Evolutionary conservation across 192 early-diverging fungal species (phyloP), one percentile per base, ranked within the genome.

Genomic region (Coemansia reversa): DNA sequence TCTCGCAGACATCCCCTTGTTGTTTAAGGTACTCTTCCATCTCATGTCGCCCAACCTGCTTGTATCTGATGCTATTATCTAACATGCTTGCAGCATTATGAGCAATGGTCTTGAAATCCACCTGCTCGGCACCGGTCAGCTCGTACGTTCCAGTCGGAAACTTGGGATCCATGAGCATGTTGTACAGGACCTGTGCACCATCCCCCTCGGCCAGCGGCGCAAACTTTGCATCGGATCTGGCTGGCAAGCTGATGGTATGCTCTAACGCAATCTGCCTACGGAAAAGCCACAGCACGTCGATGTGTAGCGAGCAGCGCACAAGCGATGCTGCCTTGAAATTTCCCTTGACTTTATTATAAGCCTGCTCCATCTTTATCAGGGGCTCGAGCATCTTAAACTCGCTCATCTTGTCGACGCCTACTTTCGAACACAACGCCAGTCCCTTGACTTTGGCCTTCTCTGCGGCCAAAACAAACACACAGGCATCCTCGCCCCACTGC

Each of bases 231-330:
- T 65, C 53, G n/a, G 19, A 22, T 18, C 51, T 39, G 53, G 63
- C 65, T 1, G 77, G 20, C 58, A 80, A 68, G 47, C 70, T 62
- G 47, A 80, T 58, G 65, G 58, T 60, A 54, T 51, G 56, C 39
- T 80, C 51, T 3, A 28, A 49, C 7, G 69, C 73, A 23, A 81
- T 72, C 70, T 75, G 70, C 25, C 49, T 55, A 33, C 79, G 79
- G 70, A 81, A 70, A 54, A 76, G 67, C 69, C 72, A 81, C 55
- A 81, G 60, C 27, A 76, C 25, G 52, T 76, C 70, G 1, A 76
- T 72, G 59, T 76, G 74, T 62, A 81, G 19, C 48, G 74, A 70
- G 63, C 69, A 76, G 70, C 74, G 72, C 63, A 81, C 52, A 7
- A 81, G 69, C 55, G 73, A 81, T 23, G 74, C 70, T 2, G 51